Base-by-base conservation (phyloP, 2,329 filamentous ascomycete species). In the Fusarium illudens region DNA sequence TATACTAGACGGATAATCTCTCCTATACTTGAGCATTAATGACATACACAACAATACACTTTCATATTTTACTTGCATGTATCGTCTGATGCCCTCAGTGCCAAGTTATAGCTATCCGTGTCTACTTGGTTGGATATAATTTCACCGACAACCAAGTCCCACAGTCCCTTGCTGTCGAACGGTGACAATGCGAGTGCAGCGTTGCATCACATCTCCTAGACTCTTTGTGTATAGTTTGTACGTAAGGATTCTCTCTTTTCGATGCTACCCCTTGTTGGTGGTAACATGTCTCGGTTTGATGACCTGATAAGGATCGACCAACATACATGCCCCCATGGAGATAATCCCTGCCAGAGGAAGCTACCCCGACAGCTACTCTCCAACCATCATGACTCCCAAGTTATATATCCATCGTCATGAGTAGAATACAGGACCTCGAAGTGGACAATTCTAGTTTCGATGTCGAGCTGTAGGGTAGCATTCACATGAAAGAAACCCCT, bases 381-480 rank as follows among this genome's bases (percentile, higher is more conserved):
- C 39, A 1, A 27, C 17, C 3, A 46, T 27, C 39, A 27, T 17
- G 22, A 27, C 22, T 13, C 12, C n/a, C 2, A 7, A 17, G 4
- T 17, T 46, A 9, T 25, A 13, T 25, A 44, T 44, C 25, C 15
- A 17, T 15, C 15, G 10, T 46, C 22, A 44, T 27, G 13, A 42
- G 4, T 25, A n/a, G 20, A 42, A 42, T 10, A 25, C 5, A n/a
- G 6, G 22, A 42, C 19, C 7, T 17, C n/a, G 3, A 15, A 25
- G 22, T 44, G n/a, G 15, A 20, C 7, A 29, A 13, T 9, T 10
- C 27, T 2, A 10, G n/a, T 13, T 22, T n/a, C 3, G n/a, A 6
- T 6, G 12, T 17, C 6, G 9, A 1, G 25, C 25, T 69, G 32
- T 20, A 69, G 67, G 67, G 67, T 70, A 69, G 13, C 20, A 25